These are phyloP conservation scores for Penicillium hordei DNA, from an alignment of 2,329 filamentous ascomycete species.

Conservation along the genomic window DNA sequence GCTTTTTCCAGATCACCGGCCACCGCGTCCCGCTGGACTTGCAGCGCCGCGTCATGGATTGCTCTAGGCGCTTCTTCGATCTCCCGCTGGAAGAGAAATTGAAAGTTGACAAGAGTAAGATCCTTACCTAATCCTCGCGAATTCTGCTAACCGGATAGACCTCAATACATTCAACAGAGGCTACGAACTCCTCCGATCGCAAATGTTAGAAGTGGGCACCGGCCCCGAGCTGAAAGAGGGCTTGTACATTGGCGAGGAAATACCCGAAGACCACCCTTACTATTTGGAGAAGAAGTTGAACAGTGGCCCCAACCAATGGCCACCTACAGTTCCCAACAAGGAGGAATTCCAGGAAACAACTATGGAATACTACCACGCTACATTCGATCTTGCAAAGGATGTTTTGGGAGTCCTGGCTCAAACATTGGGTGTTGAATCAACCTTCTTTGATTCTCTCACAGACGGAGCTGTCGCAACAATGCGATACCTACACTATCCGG, in stretches of 20 bases:
- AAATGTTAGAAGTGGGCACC: conserved; percentile 45
- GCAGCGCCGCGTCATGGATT: conserved; percentile 40
- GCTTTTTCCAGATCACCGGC: conserved; percentile 50
- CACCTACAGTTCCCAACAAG: conserved; percentile 19
- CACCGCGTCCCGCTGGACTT: conserved; percentile 42
- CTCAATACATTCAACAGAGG: conserved; percentile 45
- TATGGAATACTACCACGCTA: conserved; percentile 43
- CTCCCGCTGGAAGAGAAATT: conserved; percentile 45
- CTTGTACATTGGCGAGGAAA: conserved; percentile 46
- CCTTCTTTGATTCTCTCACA: conserved; percentile 41
- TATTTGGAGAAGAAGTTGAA: conserved; percentile 41
- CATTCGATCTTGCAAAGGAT: conserved; percentile 43
- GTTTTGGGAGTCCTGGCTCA: conserved; percentile 44
- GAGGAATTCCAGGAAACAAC: conserved; percentile 41
- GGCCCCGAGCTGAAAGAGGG: conserved; percentile 48
- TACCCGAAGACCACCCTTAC: conserved; percentile 40
- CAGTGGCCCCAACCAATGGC: conserved; percentile 46
- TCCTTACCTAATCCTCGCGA: background rate
- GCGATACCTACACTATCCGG: conserved; percentile 46
- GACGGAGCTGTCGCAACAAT: conserved; percentile 43
- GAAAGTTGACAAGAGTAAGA: conserved; percentile 34
- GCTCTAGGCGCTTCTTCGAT: conserved; percentile 44
- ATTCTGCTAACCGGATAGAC: conserved; percentile 23
- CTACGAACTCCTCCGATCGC: conserved; percentile 45
- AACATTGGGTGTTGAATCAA: conserved; percentile 40